Evolutionary conservation across 345 rosid species (phyloP), one percentile per base, ranked within the genome.

Genomic region (Psidium guajava): DNA sequence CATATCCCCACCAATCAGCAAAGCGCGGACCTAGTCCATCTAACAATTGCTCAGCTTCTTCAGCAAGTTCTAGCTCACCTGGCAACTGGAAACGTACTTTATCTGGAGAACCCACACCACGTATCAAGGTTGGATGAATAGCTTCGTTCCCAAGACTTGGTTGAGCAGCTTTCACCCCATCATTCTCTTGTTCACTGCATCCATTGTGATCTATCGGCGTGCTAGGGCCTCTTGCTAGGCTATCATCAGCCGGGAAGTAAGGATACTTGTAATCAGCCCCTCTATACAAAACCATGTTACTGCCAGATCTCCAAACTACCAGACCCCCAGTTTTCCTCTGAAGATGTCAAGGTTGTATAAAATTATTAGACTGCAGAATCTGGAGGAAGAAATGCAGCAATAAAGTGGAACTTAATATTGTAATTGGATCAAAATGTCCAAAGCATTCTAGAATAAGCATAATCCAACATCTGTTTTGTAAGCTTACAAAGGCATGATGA

Each of bases 251-350:
- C 25, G 86, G 84, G 87, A 97, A 97, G 87, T 97, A 97, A 24
- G 99, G 98, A 88, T 94, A 95, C 86, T 88, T 92, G 86, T 97
- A 97, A 86, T 95, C 88, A 10, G 86, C 89, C 11, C 99, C 99
- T 84, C 98, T 95, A 83, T 95, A 95, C 89, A 97, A 89, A 83
- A 95, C 87, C 86, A 97, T 91, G 86, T 93, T 95, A 90, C 94
- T 89, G 88, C 99, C 99, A n/a, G 96, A 90, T 88, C 99, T 92
- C 99, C 98, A 95, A 83, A 97, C 93, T 57, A 95, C 99, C 90
- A 95, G 82, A 49, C 98, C 99, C 83, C 99, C 98, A n/a, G 98
- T 97, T 91, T 94, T 97, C 51, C 93, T 93, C 98, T 95, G 93
- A 85, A 86, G 88, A 85, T 42, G 51, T 85, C 83, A 44, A 42